phyloP scores from a whole-genome alignment of 352 stramenopile genomes.

The Pythium rhizo-oryzae region DNA sequence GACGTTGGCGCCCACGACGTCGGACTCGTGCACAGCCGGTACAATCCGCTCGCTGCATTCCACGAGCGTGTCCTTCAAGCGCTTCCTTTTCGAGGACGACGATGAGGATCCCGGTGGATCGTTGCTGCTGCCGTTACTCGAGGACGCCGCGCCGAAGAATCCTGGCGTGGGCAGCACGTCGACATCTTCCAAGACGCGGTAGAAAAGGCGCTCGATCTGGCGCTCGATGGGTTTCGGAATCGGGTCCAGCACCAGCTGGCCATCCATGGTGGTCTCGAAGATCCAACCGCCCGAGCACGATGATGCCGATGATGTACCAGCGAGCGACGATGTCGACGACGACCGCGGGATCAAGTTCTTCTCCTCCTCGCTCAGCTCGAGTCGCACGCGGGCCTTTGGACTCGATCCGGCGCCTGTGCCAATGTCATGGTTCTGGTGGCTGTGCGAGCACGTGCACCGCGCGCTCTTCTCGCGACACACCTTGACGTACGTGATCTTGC shows the following conservation, averaged over 20 bases:
- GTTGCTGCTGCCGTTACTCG: background rate
- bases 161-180: constrained; percentile 64
- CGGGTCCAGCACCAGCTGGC: constrained; percentile 72
- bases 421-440: constrained; percentile 38
- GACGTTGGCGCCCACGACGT: constrained; percentile 12
- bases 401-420: constrained; percentile 6
- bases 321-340: constrained; percentile 25
- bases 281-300: constrained; percentile 80
- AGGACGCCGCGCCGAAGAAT: constrained; percentile 23
- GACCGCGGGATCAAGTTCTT: constrained; percentile 28
- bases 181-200: constrained; percentile 69
- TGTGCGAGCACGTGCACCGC: constrained; percentile 54
- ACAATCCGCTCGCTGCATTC: constrained; percentile 84
- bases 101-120: constrained; percentile 30
- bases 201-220: constrained; percentile 81
- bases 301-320: constrained; percentile 20
- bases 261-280: constrained; percentile 87
- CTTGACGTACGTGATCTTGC: constrained; percentile 88
- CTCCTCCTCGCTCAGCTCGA: constrained; percentile 32
- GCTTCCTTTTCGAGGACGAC: constrained; percentile 48
- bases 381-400: constrained; percentile 24
- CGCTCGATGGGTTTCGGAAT: constrained; percentile 61
- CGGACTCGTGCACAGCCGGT: constrained; percentile 27
- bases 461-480: constrained; percentile 78
- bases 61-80: constrained; percentile 68